Percentiles rank a stretch among this genome's conserved stretches.
Evolutionary conservation across 192 early-diverging fungal species (phyloP).

Genomic region (Martensiomyces pterosporus): DNA sequence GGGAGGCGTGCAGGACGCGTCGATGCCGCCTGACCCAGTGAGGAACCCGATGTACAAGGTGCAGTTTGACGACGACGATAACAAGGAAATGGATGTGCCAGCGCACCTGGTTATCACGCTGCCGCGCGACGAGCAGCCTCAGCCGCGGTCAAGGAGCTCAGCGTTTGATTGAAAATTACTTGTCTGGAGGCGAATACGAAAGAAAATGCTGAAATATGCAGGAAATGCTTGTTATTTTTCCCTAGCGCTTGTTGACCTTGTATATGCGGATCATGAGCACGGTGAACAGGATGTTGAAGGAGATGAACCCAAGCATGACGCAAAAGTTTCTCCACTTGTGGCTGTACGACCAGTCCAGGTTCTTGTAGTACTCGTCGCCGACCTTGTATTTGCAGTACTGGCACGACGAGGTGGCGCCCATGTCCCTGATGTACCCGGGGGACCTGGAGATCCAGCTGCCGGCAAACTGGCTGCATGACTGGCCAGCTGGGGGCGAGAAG

Average conservation of each 20-base stretch:
- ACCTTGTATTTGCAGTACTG: slow-evolving; percentile 36
- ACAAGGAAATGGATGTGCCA: slow-evolving; percentile 37
- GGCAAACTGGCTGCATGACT: slow-evolving; percentile 37
- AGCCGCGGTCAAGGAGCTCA: no score
- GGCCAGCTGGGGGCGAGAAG: slow-evolving; percentile 25
- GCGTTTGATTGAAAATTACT: no score
- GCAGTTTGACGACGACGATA: slow-evolving; percentile 46
- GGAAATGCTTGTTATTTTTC: no score
- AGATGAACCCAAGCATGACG: slow-evolving; percentile 42
- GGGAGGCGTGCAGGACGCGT: no score
- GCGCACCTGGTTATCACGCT: slow-evolving; percentile 41
- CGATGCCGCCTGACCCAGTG: slow-evolving; percentile 18
- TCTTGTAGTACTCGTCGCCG: neutral
- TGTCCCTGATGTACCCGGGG: slow-evolving; percentile 28
- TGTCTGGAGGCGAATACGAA: no score
- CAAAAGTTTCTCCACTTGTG: slow-evolving; percentile 54
- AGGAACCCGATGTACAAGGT: slow-evolving; percentile 40
- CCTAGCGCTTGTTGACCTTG: slow-evolving; percentile 13
- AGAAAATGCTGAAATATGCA: no score
- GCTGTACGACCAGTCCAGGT: slow-evolving; percentile 37
- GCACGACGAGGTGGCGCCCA: slow-evolving; percentile 16
- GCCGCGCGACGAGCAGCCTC: slow-evolving; percentile 3
- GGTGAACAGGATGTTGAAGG: slow-evolving; percentile 40
- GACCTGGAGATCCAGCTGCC: slow-evolving; percentile 6
- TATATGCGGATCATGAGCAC: slow-evolving; percentile 7